A percentile compares a stretch with the other conserved stretches of the same genome.
phyloP scores from a whole-genome alignment of 108 stramenopile genomes.

The Poteriospumella lacustris region DNA sequence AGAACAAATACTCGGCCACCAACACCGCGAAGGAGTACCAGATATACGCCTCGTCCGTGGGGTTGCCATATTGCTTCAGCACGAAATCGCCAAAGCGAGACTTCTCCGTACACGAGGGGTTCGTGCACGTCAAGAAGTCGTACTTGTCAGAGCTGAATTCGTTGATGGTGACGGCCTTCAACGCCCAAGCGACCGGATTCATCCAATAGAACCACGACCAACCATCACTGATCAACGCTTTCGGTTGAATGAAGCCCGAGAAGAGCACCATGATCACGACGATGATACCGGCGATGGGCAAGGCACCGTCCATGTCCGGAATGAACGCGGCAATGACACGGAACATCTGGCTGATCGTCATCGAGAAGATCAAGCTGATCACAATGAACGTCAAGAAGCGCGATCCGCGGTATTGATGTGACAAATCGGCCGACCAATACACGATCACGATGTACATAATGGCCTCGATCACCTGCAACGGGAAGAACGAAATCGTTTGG shows the following conservation, averaged over 20 bases:
- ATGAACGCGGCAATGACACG: conserved; percentile 39
- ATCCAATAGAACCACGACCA: conserved; percentile 42
- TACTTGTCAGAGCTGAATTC: conserved; percentile 37
- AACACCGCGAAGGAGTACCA: conserved; percentile 35
- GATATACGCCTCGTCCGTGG: conserved; percentile 40
- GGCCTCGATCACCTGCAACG: conserved; percentile 26
- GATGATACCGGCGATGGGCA: conserved; percentile 36
- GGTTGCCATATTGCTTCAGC: conserved; percentile 37
- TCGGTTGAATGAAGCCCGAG: conserved; percentile 45
- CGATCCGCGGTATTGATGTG: conserved; percentile 12
- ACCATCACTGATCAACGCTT: conserved; percentile 29
- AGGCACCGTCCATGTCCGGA: conserved; percentile 41
- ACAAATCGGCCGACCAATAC: conserved; percentile 48
- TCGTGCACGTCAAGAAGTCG: neutral
- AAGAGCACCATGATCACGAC: conserved; percentile 51
- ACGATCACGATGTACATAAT: conserved; percentile 36
- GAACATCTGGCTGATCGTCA: conserved; percentile 45
- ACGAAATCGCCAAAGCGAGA: neutral
- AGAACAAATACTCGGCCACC: conserved; percentile 33
- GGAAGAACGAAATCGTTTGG: neutral
- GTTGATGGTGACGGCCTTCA: conserved; percentile 31
- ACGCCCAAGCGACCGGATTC: conserved; percentile 42
- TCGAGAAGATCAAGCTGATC: neutral
- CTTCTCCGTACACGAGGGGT: neutral
- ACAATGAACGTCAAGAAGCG: conserved; percentile 43